phyloP scores from a whole-genome alignment of 176 grass and related monocot species.

The Paspalum notatum region DNA sequence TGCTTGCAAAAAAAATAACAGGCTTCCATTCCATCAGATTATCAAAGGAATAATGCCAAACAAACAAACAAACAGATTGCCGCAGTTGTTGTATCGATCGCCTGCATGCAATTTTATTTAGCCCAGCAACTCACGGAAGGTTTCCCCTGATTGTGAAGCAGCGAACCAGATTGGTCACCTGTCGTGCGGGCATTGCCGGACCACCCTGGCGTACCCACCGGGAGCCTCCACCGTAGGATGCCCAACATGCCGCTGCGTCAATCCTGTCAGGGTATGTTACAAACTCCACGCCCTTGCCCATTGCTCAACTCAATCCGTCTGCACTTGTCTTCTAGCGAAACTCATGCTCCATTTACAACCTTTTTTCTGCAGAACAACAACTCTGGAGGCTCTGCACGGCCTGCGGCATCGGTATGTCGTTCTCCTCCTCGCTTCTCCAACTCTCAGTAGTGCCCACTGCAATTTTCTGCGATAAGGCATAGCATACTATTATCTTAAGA shows the following conservation, averaged over 20 bases:
- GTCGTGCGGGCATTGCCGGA: conserved; percentile 55
- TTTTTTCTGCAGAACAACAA: conserved; percentile 5
- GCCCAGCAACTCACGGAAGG: too few species aligned
- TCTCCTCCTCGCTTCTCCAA: background rate
- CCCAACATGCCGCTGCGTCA: conserved; percentile 42
- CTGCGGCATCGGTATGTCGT: conserved; percentile 20
- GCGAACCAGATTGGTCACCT: conserved; percentile 48
- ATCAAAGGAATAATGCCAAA: too few species aligned
- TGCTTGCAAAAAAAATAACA: too few species aligned
- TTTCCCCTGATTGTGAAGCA: conserved; percentile 33
- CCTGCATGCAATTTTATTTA: too few species aligned
- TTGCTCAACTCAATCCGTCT: background rate
- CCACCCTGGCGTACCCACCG: conserved; percentile 46
- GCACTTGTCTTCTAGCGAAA: background rate
- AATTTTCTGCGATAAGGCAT: background rate
- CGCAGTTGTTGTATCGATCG: too few species aligned
- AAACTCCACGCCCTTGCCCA: background rate
- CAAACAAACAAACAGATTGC: too few species aligned
- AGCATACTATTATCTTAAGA: background rate
- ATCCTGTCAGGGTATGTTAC: conserved; percentile 48
- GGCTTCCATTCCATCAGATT: too few species aligned
- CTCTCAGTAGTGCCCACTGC: background rate
- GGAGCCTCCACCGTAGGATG: conserved; percentile 57
- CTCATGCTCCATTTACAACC: background rate
- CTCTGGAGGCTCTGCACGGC: background rate